phyloP scores from a whole-genome alignment of 345 rosid genomes.

The Ricinus communis region DNA sequence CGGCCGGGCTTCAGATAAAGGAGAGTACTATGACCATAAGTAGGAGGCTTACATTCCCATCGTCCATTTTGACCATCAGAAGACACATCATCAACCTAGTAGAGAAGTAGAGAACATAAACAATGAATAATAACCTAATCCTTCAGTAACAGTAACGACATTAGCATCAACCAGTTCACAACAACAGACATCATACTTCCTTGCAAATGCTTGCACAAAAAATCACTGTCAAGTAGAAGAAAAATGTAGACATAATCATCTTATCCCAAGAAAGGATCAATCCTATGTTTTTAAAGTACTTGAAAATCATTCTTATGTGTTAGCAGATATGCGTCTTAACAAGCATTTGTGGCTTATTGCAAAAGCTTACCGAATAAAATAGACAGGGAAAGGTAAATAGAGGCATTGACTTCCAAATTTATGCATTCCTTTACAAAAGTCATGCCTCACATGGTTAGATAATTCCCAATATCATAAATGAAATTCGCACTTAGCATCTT shows the following conservation, averaged over 20 bases:
- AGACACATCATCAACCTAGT: neutral
- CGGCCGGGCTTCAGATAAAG: neutral
- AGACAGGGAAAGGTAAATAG: neutral
- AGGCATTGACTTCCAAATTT: neutral
- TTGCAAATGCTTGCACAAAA: neutral
- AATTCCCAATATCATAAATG: neutral
- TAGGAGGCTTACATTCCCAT: neutral
- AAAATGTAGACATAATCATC: neutral
- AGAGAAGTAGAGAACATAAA: neutral
- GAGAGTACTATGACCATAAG: neutral
- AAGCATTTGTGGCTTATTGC: neutral
- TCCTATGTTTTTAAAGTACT: neutral
- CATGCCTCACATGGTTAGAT: slow-evolving; percentile 1
- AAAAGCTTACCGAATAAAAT: neutral
- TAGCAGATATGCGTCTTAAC: neutral
- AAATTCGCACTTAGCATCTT: neutral
- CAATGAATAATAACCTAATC: neutral
- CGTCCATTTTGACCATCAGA: neutral
- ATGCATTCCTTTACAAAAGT: slow-evolving; percentile 5
- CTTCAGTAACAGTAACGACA: too few relatives aligned
- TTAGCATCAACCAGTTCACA: neutral
- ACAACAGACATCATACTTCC: neutral
- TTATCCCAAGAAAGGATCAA: neutral
- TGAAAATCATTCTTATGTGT: neutral
- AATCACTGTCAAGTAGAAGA: neutral